Evolutionary conservation across 1,284 basidiomycete species (phyloP).

Genomic region (Cystobasidium slooffiae): DNA sequence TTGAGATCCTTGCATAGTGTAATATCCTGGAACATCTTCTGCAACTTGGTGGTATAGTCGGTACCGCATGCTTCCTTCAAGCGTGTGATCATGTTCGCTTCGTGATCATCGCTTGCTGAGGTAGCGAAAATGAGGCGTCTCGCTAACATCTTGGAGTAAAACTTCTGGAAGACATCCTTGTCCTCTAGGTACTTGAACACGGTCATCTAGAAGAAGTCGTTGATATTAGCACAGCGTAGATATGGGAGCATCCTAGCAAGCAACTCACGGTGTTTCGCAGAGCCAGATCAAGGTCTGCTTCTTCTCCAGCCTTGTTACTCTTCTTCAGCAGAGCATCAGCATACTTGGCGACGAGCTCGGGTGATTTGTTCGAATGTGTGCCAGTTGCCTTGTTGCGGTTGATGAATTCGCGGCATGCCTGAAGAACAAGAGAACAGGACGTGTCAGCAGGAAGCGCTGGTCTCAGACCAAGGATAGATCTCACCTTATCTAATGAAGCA

Average conservation of each 20-base stretch:
- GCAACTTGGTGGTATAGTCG: constrained; percentile 97
- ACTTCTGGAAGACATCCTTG: constrained; percentile 99
- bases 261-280: constrained; percentile 82
- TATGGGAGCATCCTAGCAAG: not conserved
- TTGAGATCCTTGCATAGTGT: constrained; percentile 94
- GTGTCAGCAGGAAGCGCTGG: not conserved
- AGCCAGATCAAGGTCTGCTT: constrained; percentile 84
- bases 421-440: not conserved
- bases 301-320: constrained; percentile 90
- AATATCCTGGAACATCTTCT: constrained; percentile 96
- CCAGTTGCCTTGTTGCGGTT: constrained; percentile 87
- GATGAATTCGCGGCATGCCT: constrained; percentile 95
- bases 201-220: constrained; percentile 72
- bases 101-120: constrained; percentile 94
- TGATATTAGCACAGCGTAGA: not conserved
- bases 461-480: constrained; percentile 34
- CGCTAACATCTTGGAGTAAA: constrained; percentile 96
- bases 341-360: constrained; percentile 92
- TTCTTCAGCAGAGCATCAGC: constrained; percentile 89
- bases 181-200: constrained; percentile 99
- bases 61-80: constrained; percentile 98
- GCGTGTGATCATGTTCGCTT: constrained; percentile 98
- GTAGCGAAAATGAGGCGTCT: constrained; percentile 90
- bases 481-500: constrained; percentile 78
- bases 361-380: constrained; percentile 80